Conservation (phyloP, 2,329 filamentous ascomycete genomes). For the Exophiala aquamarina region DNA sequence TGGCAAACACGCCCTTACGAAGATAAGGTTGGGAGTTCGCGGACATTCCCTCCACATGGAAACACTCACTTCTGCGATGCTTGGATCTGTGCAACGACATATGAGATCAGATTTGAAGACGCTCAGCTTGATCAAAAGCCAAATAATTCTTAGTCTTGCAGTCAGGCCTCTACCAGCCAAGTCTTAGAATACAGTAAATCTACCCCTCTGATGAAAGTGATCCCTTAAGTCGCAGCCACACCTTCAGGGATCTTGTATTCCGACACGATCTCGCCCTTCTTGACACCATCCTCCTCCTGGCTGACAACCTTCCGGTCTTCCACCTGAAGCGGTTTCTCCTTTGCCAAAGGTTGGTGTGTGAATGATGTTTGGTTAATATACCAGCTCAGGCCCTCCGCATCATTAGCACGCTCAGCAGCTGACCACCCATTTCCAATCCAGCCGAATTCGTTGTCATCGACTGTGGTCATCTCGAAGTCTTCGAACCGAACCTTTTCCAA, state of each 20-base stretch:
- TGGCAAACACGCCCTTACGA: too few species aligned
- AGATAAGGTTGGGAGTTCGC: too few species aligned
- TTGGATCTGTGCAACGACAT: too few species aligned
- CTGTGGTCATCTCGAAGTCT: slow-evolving; percentile 48
- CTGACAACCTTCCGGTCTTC: slow-evolving; percentile 11
- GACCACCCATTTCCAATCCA: slow-evolving; percentile 53
- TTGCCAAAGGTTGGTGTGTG: slow-evolving; percentile 16
- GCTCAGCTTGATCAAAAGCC: too few species aligned
- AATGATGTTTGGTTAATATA: slow-evolving; percentile 26
- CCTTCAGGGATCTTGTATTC: slow-evolving; percentile 18
- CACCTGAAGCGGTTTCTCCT: neutral
- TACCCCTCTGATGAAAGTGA: neutral
- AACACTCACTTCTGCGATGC: too few species aligned
- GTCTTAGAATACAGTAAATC: too few species aligned
- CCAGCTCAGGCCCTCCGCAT: slow-evolving; percentile 25
- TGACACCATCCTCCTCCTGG: slow-evolving; percentile 14
- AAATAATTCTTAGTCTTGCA: too few species aligned
- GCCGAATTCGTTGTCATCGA: slow-evolving; percentile 44
- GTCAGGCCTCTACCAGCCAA: too few species aligned
- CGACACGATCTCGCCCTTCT: slow-evolving; percentile 11
- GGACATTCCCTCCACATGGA: too few species aligned
- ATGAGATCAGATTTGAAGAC: too few species aligned
- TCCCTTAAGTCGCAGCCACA: slow-evolving; percentile 13
- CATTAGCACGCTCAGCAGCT: slow-evolving; percentile 20
- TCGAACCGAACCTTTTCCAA: slow-evolving; percentile 44